These are phyloP conservation scores for Backusella morwellensis DNA, from an alignment of 192 early-diverging fungal genomes.

Conservation along the genomic window DNA sequence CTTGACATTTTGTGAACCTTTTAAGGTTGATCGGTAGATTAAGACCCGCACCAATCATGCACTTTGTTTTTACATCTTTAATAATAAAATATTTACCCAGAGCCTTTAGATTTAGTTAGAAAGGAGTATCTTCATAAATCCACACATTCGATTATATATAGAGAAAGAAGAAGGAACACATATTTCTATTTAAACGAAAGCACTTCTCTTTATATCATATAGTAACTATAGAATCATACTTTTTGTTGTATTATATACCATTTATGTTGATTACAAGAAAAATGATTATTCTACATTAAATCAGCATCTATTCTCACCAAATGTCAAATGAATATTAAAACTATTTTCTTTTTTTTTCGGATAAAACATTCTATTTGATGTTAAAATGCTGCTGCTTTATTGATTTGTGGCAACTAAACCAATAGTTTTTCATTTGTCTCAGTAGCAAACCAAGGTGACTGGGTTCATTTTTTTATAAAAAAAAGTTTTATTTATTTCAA, in stretches of 20 bases:
- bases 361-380: neutral
- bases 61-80: neutral
- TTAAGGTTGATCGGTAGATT: conserved; percentile 3
- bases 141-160: neutral
- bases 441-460: conserved; percentile 1
- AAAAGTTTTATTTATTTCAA: neutral
- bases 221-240: neutral
- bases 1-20: neutral
- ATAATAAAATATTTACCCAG: neutral
- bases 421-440: conserved; percentile 8
- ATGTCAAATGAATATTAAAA: neutral
- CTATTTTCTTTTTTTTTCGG: neutral
- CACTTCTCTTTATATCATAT: neutral
- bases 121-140: neutral
- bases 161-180: neutral
- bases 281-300: neutral
- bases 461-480: neutral
- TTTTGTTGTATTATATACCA: neutral
- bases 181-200: neutral
- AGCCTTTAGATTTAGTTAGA: neutral
- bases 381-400: neutral
- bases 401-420: neutral
- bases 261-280: neutral
- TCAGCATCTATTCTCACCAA: neutral
- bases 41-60: neutral